phyloP scores from a whole-genome alignment of 2,329 filamentous ascomycete species.

The Sporothrix curviconia region DNA sequence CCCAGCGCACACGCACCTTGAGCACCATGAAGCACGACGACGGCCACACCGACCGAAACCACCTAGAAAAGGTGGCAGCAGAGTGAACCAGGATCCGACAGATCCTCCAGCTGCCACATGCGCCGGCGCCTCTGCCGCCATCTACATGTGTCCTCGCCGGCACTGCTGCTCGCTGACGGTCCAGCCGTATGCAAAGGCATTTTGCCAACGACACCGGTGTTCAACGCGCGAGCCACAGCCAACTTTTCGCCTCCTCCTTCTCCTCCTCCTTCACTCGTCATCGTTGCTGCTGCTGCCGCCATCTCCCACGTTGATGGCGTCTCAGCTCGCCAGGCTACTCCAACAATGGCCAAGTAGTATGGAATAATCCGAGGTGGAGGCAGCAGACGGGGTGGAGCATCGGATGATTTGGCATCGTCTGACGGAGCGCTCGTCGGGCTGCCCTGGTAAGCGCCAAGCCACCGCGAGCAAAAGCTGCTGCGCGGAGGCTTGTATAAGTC shows the following conservation, averaged over 20 bases:
- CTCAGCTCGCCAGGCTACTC: no score
- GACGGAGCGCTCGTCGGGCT: neutral
- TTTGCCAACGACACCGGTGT: constrained; percentile 10
- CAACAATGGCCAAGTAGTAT: no score
- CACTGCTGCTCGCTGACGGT: constrained; percentile 18
- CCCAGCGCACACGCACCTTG: no score
- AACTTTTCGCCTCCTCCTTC: no score
- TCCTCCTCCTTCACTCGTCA: no score
- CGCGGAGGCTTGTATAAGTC: constrained; percentile 2
- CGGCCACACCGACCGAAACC: neutral
- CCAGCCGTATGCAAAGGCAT: constrained; percentile 9
- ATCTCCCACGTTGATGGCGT: no score
- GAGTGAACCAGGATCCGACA: neutral
- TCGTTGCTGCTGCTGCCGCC: no score
- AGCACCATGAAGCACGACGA: no score
- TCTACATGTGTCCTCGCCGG: constrained; percentile 19
- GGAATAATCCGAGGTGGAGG: no score
- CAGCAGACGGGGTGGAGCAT: no score
- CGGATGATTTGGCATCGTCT: no score
- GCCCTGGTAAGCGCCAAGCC: constrained; percentile 14
- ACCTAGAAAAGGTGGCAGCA: neutral
- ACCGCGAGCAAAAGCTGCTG: constrained; percentile 8
- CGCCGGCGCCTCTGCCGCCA: constrained; percentile 15
- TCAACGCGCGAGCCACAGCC: neutral
- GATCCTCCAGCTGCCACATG: neutral